Evolutionary conservation across 805 yeast species (phyloP).

Genomic region (Starmerella bombi): DNA sequence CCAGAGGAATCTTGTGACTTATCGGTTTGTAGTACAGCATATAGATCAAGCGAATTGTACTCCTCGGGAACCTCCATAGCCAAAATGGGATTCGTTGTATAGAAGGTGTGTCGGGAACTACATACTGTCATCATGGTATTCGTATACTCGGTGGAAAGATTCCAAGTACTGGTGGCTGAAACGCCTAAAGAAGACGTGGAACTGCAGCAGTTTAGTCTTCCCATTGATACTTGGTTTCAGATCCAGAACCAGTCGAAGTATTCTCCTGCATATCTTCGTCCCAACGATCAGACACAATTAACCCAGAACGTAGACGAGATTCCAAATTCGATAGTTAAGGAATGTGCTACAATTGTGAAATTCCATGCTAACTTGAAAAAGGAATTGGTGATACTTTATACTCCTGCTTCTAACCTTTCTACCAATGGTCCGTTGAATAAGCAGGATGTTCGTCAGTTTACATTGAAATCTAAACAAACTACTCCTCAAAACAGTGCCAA

Average conservation of each 20-base stretch:
- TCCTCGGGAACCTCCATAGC: conserved; percentile 22
- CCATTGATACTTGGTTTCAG: conserved; percentile 62
- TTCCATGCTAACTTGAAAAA: conserved; percentile 1
- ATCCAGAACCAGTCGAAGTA: conserved; percentile 55
- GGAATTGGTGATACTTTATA: conserved; percentile 4
- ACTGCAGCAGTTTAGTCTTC: conserved; percentile 49
- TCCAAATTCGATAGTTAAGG: conserved; percentile 40
- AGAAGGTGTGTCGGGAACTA: too few relatives aligned
- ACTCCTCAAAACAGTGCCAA: neutral
- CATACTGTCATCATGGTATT: too few relatives aligned
- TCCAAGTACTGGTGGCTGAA: neutral
- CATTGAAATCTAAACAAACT: conserved; percentile 30
- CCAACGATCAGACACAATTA: conserved; percentile 28
- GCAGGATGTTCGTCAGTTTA: conserved; percentile 26
- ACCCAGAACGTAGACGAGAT: conserved; percentile 34
- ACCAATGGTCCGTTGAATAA: conserved; percentile 5
- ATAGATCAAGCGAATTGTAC: conserved; percentile 23
- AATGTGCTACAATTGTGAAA: conserved; percentile 51
- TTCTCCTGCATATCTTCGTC: conserved; percentile 61
- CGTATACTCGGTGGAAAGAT: neutral
- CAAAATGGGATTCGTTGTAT: too few relatives aligned
- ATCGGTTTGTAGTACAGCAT: conserved; percentile 21
- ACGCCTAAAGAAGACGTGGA: conserved; percentile 31
- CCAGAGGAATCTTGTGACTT: conserved; percentile 30
- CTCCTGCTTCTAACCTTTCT: conserved; percentile 27